Evolutionary conservation across 306 rosid genomes (phyloP).

Genomic region (Casuarina cunninghamiana): DNA sequence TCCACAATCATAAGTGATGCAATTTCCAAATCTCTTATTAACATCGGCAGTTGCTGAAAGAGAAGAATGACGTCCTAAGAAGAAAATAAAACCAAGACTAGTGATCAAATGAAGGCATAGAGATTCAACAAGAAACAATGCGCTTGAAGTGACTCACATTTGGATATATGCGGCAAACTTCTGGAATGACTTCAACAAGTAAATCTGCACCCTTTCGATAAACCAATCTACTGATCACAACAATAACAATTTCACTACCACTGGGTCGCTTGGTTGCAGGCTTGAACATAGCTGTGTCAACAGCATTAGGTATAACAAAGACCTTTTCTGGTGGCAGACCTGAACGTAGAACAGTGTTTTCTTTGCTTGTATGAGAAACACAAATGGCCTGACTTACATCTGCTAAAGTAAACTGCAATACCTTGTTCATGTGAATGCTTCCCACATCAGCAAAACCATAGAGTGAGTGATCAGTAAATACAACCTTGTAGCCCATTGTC

Average conservation of each 20-base stretch:
- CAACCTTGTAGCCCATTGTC: constrained; percentile 88
- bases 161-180: constrained; percentile 71
- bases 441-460: constrained; percentile 90
- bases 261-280: constrained; percentile 65
- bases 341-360: constrained; percentile 84
- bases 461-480: constrained; percentile 89
- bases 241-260: constrained; percentile 57
- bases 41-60: not conserved
- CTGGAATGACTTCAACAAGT: constrained; percentile 95
- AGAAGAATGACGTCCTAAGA: not conserved
- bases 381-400: constrained; percentile 93
- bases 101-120: not conserved
- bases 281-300: constrained; percentile 93
- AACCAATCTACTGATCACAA: constrained; percentile 90
- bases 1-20: not conserved
- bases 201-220: constrained; percentile 91
- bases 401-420: constrained; percentile 87
- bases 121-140: constrained; percentile 1
- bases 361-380: constrained; percentile 96
- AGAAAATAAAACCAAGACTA: not conserved
- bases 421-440: constrained; percentile 98
- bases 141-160: constrained; percentile 56
- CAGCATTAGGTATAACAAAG: constrained; percentile 91
- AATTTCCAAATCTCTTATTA: not conserved
- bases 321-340: constrained; percentile 90